Evolutionary conservation across 1,284 basidiomycete genomes (phyloP).

Genomic region (Ceratobasidium sp.): DNA sequence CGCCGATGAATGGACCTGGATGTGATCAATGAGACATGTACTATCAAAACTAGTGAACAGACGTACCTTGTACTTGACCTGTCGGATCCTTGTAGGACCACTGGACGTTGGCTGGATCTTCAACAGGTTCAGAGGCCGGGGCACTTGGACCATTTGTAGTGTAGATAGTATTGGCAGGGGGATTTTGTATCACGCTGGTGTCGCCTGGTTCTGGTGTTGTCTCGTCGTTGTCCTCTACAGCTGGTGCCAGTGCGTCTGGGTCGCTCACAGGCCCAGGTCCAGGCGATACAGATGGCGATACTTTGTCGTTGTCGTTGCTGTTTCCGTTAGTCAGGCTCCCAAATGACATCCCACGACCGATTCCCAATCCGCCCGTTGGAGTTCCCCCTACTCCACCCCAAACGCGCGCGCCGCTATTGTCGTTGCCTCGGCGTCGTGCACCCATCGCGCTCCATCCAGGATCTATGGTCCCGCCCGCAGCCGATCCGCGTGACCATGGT

Average conservation of each 20-base stretch:
- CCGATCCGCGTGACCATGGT: constrained; percentile 6
- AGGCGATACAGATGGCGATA: constrained; percentile 26
- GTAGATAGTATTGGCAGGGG: constrained; percentile 11
- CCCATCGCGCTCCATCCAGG: constrained; percentile 18
- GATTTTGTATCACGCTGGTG: background rate
- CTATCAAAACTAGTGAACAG: background rate
- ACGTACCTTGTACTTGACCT: constrained; percentile 84
- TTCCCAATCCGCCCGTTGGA: background rate
- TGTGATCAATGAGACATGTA: constrained; percentile 37
- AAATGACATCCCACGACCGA: constrained; percentile 29
- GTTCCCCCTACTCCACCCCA: background rate
- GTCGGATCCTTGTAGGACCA: constrained; percentile 94
- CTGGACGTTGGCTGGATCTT: constrained; percentile 73
- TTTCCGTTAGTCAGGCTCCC: constrained; percentile 13
- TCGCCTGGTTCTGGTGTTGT: background rate
- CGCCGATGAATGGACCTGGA: constrained; percentile 87
- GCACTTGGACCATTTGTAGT: background rate
- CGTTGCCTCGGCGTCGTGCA: constrained; percentile 13
- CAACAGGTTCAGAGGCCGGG: constrained; percentile 49
- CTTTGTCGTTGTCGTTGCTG: constrained; percentile 2
- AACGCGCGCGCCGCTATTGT: background rate
- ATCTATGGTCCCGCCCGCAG: constrained; percentile 1
- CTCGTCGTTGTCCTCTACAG: background rate
- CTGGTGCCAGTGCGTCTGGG: constrained; percentile 10
- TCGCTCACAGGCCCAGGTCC: constrained; percentile 18